Evolutionary conservation across 192 early-diverging fungal genomes (phyloP), one percentile per base, ranked within the genome.

Genomic region (Umbelopsis sp.): DNA sequence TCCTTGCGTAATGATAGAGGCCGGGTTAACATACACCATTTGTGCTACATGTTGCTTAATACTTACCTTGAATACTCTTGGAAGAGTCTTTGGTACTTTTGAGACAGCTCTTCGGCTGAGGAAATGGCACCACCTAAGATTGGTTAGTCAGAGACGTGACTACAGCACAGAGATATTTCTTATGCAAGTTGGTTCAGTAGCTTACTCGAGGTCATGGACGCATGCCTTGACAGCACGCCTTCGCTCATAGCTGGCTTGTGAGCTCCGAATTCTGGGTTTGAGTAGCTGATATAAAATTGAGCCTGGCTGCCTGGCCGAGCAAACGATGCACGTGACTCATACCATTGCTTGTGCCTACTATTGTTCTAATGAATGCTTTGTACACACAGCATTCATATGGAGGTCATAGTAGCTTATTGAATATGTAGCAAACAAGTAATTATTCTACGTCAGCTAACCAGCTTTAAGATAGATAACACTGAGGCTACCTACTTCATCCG

Each of bases 51-150:
- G 20, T 18, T 13, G 2, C 4, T 49, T 20, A 33, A 41, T n/a
- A 30, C 45, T 69, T 81, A 88, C 87, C 77, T 68, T 46, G 83
- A 82, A 71, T 81, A 85, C 71, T 86, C 83, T 30, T 82, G 77
- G 49, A 85, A 85, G 49, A 88, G 71, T 46, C 79, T 83, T 58
- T 81, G 80, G 58, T 88, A 82, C 58, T 84, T 88, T 49, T 86
- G 76, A 1, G 82, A 75, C 5, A 88, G 46, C 64, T 88, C 87
- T 71, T 88, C 87, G 21, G 85, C 74, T 50, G 78, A 80, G n/a
- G 71, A 50, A 66, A 71, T 64, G n/a, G 76, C 67, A 44, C 58
- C 68, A 50, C 74, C 78, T 80, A 58, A 52, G 48, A 45, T 44
- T 18, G 23, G 23, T 6, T 10, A 13, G 27, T 53, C 33, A 35